These are phyloP conservation scores for Malassezia furfur DNA, from an alignment of 1,284 basidiomycete species.

Conservation along the genomic window DNA sequence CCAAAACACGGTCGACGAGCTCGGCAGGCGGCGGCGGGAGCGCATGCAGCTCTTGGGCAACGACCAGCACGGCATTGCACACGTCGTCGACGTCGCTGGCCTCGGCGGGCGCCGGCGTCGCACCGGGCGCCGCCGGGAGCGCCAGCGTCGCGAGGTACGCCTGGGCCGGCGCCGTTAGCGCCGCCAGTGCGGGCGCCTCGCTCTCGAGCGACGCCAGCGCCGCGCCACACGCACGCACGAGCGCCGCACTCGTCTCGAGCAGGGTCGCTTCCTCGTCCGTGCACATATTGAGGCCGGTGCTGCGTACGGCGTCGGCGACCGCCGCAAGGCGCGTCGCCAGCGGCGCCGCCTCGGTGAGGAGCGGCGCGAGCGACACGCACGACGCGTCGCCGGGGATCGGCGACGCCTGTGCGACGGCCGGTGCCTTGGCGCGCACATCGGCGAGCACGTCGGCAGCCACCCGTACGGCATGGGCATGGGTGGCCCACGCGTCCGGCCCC, in stretches of 20 bases:
- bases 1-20: background rate
- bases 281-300: background rate
- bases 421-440: background rate
- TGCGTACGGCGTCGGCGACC: background rate
- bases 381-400: background rate
- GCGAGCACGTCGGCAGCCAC: background rate
- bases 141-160: conserved; percentile 3
- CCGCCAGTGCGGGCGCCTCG: background rate
- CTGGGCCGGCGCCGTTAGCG: conserved; percentile 4
- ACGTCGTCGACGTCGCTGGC: conserved; percentile 16
- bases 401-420: background rate
- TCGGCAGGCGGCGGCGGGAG: background rate
- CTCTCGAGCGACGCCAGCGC: background rate
- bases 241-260: background rate
- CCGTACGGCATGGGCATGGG: no score
- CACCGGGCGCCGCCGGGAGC: background rate
- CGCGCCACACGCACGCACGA: background rate
- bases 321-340: background rate
- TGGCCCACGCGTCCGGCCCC: background rate
- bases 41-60: conserved; percentile 33
- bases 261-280: background rate
- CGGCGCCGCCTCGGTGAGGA: background rate
- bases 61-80: conserved; percentile 37
- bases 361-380: background rate
- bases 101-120: background rate